Evolutionary conservation across 192 early-diverging fungal species (phyloP), one percentile per base, ranked within the genome.

Genomic region (Coemansia biformis): DNA sequence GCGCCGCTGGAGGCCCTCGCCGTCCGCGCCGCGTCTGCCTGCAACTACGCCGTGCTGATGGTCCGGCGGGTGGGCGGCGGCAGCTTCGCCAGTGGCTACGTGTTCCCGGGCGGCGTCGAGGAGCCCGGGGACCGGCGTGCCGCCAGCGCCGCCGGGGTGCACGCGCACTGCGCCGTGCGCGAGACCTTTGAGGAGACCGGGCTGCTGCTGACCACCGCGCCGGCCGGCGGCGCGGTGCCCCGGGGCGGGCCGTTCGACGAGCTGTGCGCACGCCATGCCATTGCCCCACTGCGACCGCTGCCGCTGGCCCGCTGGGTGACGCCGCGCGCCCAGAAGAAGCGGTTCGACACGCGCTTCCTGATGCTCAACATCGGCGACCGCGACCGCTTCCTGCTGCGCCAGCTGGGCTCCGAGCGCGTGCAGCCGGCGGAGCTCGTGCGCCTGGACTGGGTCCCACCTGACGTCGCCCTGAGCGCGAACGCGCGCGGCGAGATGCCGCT

Each of bases 121-220:
- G 72, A 75, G 17, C n/a, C 40, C 0, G 12, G 22, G n/a, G 65
- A 68, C 49, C 9, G 23, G 23, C 31, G 7, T 5, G 6, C 22
- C 30, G 26, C 28, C 15, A 34, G 23, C 14, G 24, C 73, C 30
- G 26, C 28, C 15, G 40, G 23, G 10, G 24, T 70, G 18, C 72
- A 65, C 44, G 73, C 66, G 22, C 63, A 81, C 13, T 86, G 83
- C 44, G 87, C 87, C 1, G 63, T 86, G 15, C 79, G 87, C 33
- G 85, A 92, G 59, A 88, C 91, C 0, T 85, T 81, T 54, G 91
- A 93, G 59, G 91, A 93, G 53, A 80, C 81, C 14, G 87, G 87
- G 0, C 51, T 90, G 17, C 50, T 83, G 14, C 57, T 92, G 8
- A 54, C 70, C n/a, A 51, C 70, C 7, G 57, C 79, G 22, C 54